Evolutionary conservation across 1,284 basidiomycete species (phyloP), one percentile per base, ranked within the genome.

Genomic region (Moesziomyces parantarcticus): DNA sequence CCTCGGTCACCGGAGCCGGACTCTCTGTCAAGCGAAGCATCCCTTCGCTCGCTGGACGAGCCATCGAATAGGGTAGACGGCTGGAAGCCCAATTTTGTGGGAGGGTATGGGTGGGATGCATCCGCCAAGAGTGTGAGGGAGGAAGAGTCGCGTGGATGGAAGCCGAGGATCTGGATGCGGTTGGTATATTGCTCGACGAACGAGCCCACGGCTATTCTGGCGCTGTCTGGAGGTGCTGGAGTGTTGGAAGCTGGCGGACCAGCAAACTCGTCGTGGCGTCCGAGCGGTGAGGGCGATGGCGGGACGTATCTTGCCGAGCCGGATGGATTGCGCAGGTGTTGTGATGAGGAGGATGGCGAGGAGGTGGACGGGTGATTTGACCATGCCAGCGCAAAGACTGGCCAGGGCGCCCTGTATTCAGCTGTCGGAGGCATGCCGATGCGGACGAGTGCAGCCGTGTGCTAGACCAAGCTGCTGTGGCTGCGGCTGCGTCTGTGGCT

Each of bases 111-210:
- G 64, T 83, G 82, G 14, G 77, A 62, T 5, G 79, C 77, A 42
- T 80, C 76, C 23, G 82, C 82, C 2, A 84, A 71, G 1, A 80
- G 72, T 0, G 65, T 53, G 4, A 83, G 60, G 6, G 66, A 53
- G 41, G 48, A 53, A 3, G 74, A 48, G 22, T 73, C 69, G 56
- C 75, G 67, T 42, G 53, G 46, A 21, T 69, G 50, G 20, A 77
- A 69, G 44, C 80, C 80, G 13, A 83, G 75, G 42, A 84, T 68
- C 64, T 83, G 82, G 46, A 84, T 79, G 21, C 77, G 66, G 48
- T 84, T 84, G 40, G 75, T 73, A 49, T 78, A 80, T 58, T 83
- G 78, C 43, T 83, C 81, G 9, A 82, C 65, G 47, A 83, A 82
- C 13, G 76, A 79, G 18, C 82, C 81, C 4, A 84, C 69, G 18